A percentile compares a stretch with the other conserved stretches of the same genome.
Conservation (phyloP, 352 stramenopile species). For the Phytophthora sojae region DNA sequence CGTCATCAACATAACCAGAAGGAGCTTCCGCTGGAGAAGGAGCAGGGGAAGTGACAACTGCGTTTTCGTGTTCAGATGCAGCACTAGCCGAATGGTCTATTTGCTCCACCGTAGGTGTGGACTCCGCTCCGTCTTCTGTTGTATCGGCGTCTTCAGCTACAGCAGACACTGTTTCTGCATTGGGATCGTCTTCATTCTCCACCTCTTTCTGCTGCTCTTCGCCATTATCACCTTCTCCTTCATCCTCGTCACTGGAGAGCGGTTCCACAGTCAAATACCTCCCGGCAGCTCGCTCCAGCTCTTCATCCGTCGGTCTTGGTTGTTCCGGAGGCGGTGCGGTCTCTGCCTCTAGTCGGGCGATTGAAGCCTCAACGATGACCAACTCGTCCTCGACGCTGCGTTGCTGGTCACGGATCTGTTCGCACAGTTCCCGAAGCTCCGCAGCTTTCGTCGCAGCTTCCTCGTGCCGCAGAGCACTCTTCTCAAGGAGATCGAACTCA, state of each 20-base stretch:
- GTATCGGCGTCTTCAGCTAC: not conserved
- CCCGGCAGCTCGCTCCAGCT: constrained; percentile 46
- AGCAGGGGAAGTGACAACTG: not conserved
- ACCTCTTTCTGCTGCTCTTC: constrained; percentile 14
- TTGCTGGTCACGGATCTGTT: constrained; percentile 45
- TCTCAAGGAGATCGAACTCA: constrained; percentile 77
- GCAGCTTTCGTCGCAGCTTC: constrained; percentile 48
- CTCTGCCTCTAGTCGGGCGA: constrained; percentile 40
- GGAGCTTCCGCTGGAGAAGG: not conserved
- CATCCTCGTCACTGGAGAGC: constrained; percentile 24
- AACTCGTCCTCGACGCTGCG: constrained; percentile 42
- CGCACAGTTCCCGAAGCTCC: constrained; percentile 43
- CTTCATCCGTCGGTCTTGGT: constrained; percentile 43
- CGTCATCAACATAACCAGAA: constrained; percentile 17
- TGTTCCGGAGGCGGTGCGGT: constrained; percentile 29
- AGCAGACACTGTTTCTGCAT: not conserved
- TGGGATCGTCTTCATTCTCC: not conserved
- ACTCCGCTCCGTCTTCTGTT: not conserved
- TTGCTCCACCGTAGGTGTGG: not conserved
- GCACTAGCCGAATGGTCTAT: no score
- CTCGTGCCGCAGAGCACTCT: constrained; percentile 62
- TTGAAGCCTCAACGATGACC: constrained; percentile 28
- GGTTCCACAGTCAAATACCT: constrained; percentile 43
- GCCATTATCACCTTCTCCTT: constrained; percentile 9
- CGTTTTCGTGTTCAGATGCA: constrained; percentile 2